phyloP scores from a whole-genome alignment of 2,329 filamentous ascomycete genomes.

The Neonectria punicea region DNA sequence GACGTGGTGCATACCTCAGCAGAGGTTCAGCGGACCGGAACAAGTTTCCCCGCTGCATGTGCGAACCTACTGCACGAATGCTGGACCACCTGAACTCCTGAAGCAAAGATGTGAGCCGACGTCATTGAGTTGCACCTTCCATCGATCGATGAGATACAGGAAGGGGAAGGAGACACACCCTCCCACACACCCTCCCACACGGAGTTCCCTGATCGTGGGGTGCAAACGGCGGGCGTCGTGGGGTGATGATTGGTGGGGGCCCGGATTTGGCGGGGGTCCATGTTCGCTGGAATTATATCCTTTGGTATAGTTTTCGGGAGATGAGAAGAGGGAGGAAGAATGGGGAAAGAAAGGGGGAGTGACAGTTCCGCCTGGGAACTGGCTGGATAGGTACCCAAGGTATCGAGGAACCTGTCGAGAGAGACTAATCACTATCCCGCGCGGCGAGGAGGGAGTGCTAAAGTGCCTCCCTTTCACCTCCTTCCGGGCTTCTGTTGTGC shows the following conservation, averaged over 20 bases:
- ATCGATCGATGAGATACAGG: background rate
- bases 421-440: background rate
- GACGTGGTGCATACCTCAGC: background rate
- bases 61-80: background rate
- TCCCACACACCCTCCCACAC: background rate
- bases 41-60: background rate
- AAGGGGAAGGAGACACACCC: background rate
- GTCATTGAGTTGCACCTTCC: conserved; percentile 2
- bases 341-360: background rate
- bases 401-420: no score
- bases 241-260: background rate
- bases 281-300: background rate
- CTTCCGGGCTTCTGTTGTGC: background rate
- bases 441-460: background rate
- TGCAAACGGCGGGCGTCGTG: conserved; percentile 1
- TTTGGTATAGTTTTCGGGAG: no score
- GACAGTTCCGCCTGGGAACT: background rate
- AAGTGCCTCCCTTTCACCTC: background rate
- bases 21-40: background rate
- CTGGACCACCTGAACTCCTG: background rate
- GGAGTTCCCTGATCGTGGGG: background rate
- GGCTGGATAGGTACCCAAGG: background rate
- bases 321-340: background rate
- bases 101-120: background rate
- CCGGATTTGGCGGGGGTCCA: background rate